Percentiles rank a stretch among this genome's conserved stretches.
phyloP scores from a whole-genome alignment of 225 moss, liverwort and hornwort genomes.

The Thuidium tamariscinum region DNA sequence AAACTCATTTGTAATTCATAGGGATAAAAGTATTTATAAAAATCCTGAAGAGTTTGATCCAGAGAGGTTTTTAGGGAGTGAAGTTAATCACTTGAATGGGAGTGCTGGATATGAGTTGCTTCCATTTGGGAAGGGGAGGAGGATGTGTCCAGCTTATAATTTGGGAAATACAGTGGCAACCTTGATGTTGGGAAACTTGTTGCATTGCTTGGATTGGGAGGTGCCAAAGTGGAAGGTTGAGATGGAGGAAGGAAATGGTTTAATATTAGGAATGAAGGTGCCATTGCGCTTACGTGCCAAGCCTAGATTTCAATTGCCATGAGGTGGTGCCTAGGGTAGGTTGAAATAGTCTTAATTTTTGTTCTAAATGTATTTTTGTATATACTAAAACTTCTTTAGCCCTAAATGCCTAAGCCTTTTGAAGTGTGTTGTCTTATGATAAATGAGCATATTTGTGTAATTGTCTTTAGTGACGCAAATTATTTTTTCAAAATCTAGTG shows the following conservation, averaged over 20 bases:
- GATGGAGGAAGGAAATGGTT: not conserved
- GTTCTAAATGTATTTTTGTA: too few species aligned
- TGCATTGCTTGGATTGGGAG: constrained; percentile 21
- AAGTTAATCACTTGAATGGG: not conserved
- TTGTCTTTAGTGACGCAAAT: too few species aligned
- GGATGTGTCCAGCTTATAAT: constrained; percentile 24
- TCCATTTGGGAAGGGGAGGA: constrained; percentile 16
- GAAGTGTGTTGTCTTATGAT: too few species aligned
- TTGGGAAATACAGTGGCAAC: not conserved
- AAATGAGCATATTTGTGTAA: too few species aligned
- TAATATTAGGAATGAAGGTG: not conserved
- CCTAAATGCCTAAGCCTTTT: too few species aligned
- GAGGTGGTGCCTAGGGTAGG: too few species aligned
- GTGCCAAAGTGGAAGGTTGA: constrained; percentile 7
- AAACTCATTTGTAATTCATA: constrained; percentile 18
- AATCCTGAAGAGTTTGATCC: constrained; percentile 19
- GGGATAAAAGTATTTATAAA: constrained; percentile 12
- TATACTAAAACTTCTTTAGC: too few species aligned
- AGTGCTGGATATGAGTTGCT: constrained; percentile 13
- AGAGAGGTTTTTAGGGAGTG: not conserved
- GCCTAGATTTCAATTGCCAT: not conserved
- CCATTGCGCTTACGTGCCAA: not conserved
- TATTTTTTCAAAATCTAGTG: too few species aligned
- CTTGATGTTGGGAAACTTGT: constrained; percentile 25
- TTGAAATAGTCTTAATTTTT: too few species aligned